These are phyloP conservation scores for Wallacemonas collosoma DNA, from an alignment of 208 protist species.

Conservation along the genomic window DNA sequence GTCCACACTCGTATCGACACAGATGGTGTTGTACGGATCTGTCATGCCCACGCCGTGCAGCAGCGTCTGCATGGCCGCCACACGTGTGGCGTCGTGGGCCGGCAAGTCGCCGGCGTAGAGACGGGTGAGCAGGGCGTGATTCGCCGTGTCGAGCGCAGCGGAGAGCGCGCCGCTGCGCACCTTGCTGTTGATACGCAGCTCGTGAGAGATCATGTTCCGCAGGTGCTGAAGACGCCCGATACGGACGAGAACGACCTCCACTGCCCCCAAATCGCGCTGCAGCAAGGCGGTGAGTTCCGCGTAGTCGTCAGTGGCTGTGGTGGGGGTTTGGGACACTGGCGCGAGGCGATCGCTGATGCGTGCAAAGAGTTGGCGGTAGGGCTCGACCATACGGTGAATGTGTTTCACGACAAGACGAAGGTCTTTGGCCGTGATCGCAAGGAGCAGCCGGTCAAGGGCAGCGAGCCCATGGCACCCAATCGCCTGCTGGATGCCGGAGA, in stretches of 20 bases:
- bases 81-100: slow-evolving; percentile 11
- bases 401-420: slow-evolving; percentile 63
- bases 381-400: slow-evolving; percentile 28
- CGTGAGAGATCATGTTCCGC: slow-evolving; percentile 86
- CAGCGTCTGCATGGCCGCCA: slow-evolving; percentile 69
- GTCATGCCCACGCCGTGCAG: slow-evolving; percentile 86
- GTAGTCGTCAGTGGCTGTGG: slow-evolving; percentile 34
- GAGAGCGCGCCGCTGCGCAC: slow-evolving; percentile 86
- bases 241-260: slow-evolving; percentile 45
- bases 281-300: slow-evolving; percentile 32
- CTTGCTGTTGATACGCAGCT: slow-evolving; percentile 84
- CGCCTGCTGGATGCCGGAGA: slow-evolving; percentile 77
- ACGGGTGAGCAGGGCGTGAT: slow-evolving; percentile 87
- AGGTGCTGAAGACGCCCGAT: slow-evolving; percentile 85
- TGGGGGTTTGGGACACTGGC: slow-evolving; percentile 24
- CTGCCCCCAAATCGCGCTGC: slow-evolving; percentile 20
- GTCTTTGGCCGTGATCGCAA: slow-evolving; percentile 93
- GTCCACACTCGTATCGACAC: slow-evolving; percentile 59
- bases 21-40: slow-evolving; percentile 85
- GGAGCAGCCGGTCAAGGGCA: slow-evolving; percentile 88
- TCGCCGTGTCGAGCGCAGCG: slow-evolving; percentile 74
- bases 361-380: slow-evolving; percentile 21
- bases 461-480: slow-evolving; percentile 80
- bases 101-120: slow-evolving; percentile 82
- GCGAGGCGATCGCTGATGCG: slow-evolving; percentile 23